phyloP scores from a whole-genome alignment of 768 basidiomycete species.

The Hebeloma cylindrosporum region DNA sequence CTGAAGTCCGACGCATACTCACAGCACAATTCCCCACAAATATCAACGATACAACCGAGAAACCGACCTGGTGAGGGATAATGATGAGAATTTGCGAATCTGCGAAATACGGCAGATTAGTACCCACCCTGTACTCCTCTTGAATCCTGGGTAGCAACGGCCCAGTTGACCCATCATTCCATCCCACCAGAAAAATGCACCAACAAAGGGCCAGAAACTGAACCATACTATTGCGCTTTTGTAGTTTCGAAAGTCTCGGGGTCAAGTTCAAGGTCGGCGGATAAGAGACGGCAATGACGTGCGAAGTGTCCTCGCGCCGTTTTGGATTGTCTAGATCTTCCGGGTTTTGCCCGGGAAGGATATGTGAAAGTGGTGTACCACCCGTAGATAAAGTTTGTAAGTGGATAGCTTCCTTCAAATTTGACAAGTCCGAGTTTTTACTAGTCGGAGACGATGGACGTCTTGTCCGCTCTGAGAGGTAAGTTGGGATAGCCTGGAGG shows the following conservation, averaged over 20 bases:
- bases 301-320: no score
- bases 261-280: no score
- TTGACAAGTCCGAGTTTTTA: constrained; percentile 8
- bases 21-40: constrained; percentile 24
- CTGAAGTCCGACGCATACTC: not conserved
- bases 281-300: no score
- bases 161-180: constrained; percentile 77
- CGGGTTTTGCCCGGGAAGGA: not conserved
- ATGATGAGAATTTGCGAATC: not conserved
- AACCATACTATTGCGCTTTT: constrained; percentile 28
- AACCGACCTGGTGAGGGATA: constrained; percentile 18
- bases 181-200: constrained; percentile 61
- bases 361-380: not conserved
- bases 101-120: not conserved
- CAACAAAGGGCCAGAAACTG: constrained; percentile 59
- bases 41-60: constrained; percentile 21
- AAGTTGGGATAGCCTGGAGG: constrained; percentile 9
- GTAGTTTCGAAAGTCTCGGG: constrained; percentile 11
- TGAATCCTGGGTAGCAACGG: constrained; percentile 76
- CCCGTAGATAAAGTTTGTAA: not conserved
- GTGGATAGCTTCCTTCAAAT: no score
- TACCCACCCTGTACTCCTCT: constrained; percentile 45
- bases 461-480: constrained; percentile 19
- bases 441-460: constrained; percentile 13
- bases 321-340: no score